Base-by-base conservation (phyloP, 164 flowering plant genomes). In the Liquidambar formosana region DNA sequence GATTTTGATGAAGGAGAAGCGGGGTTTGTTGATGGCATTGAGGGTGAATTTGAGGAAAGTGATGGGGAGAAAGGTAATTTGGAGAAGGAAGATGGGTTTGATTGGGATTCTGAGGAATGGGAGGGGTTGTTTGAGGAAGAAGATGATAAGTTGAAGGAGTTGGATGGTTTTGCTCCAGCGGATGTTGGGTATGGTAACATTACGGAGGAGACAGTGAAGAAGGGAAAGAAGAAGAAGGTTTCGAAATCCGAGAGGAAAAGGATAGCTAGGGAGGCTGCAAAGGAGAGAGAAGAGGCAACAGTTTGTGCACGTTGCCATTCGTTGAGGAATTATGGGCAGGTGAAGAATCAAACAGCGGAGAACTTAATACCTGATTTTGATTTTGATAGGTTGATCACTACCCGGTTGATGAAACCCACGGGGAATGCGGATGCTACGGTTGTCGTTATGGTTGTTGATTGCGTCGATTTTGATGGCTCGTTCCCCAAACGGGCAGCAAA, bases 261-360 rank as follows among this genome's bases (percentile, higher is more conserved):
- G 65, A 67, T 78, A 63, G 81, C 85, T 44, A 82, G 90, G 69
- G 93, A 79, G 74, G 89, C 88, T 69, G 70, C 49, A 43, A 79
- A 72, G 54, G 86, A 78, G 44, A 85, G 66, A 27, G 92, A 81
- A 21, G 89, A 82, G 61, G 89, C 80, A 33, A 86, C 90, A 0
- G 97, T 93, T 33, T 96, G 99, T 83, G 98, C 99, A 1, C 78
- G 98, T 49, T 96, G 98, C 69, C 96, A 93, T 71, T 93, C 99
- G 0, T 74, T 91, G 76, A 88, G 98, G 70, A 89, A 93, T 66
- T 93, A 93, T 74, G 99, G 99, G 64, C 96, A 85, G 59, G 97
- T 96, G 72, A 96, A 96, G 86, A 90, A 93, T 64, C 88, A 83
- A 47, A 63, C 71, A 0, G 89, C 89, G 18, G 99, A 93, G 57